Percentiles rank a stretch among this genome's conserved stretches.
Conservation (phyloP, 2,329 filamentous ascomycete genomes). For the Apiospora sp. region DNA sequence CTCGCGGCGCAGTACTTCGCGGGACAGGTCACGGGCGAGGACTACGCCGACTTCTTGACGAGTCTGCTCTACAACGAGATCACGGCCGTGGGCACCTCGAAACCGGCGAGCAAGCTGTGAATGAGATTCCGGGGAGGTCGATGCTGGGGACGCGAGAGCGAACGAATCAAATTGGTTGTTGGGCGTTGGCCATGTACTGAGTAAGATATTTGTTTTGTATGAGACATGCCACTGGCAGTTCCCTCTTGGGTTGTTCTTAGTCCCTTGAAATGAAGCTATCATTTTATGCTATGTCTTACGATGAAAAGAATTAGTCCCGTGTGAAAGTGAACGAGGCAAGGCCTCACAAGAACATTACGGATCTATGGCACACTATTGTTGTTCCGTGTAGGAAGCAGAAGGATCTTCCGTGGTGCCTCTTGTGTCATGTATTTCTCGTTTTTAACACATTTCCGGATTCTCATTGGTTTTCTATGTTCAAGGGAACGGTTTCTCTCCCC, state of each 20-base stretch:
- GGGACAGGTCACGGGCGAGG: conserved; percentile 92
- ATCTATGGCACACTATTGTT: neutral
- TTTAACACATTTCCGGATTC: neutral
- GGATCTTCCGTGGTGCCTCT: neutral
- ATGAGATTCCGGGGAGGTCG: too few species aligned
- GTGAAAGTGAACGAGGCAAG: neutral
- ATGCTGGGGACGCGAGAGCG: neutral
- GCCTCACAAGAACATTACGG: neutral
- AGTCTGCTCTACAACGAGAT: conserved; percentile 49
- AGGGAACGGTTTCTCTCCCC: neutral
- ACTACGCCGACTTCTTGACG: conserved; percentile 96
- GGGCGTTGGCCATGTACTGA: neutral
- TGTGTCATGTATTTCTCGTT: neutral
- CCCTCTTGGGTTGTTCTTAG: neutral
- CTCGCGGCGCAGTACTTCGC: conserved; percentile 94
- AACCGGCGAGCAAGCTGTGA: conserved; percentile 44
- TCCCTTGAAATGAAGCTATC: neutral
- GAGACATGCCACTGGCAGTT: neutral
- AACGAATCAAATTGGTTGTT: conserved; percentile 1
- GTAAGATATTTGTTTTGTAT: neutral
- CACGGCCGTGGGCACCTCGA: conserved; percentile 41
- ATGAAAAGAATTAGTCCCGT: neutral
- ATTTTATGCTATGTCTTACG: neutral
- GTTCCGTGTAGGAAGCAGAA: neutral
- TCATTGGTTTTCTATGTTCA: neutral